A percentile compares a stretch with the other conserved stretches of the same genome.
Conservation (phyloP, 108 stramenopile species). For the Mediolabrus comicus region DNA sequence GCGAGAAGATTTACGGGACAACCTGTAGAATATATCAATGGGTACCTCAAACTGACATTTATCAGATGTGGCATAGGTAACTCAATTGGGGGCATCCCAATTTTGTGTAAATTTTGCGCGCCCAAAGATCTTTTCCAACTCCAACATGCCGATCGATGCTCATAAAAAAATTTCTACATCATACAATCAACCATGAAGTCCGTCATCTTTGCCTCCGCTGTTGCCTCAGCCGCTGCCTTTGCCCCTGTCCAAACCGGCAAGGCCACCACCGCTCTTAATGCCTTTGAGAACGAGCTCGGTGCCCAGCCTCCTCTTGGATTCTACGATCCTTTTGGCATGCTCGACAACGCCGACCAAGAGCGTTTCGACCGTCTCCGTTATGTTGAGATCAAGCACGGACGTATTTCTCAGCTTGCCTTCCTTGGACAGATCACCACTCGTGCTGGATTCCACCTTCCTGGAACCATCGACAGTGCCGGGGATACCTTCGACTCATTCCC, state of each 20-base stretch:
- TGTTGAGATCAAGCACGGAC: constrained; percentile 74
- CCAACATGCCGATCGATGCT: neutral
- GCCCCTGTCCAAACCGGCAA: constrained; percentile 54
- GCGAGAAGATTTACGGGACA: neutral
- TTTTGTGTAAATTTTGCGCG: neutral
- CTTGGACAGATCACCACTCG: constrained; percentile 79
- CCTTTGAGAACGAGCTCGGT: constrained; percentile 81
- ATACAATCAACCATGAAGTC: constrained; percentile 61
- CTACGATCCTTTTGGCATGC: constrained; percentile 71
- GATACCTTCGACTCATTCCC: constrained; percentile 58
- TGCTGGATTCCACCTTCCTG: constrained; percentile 62
- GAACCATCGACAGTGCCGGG: constrained; percentile 57
- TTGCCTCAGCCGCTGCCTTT: constrained; percentile 63
- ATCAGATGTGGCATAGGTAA: no score
- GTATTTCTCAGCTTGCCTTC: constrained; percentile 84
- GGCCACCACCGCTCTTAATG: constrained; percentile 42
- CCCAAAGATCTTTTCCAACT: neutral
- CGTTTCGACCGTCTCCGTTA: constrained; percentile 49
- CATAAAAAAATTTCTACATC: constrained; percentile 20
- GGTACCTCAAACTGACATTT: neutral
- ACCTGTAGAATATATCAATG: neutral
- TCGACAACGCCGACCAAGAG: constrained; percentile 49
- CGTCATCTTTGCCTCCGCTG: constrained; percentile 60
- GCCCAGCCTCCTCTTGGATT: constrained; percentile 87
- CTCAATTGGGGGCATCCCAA: neutral